phyloP scores from a whole-genome alignment of 2,329 filamentous ascomycete genomes.

The Waltergamsia citrina region DNA sequence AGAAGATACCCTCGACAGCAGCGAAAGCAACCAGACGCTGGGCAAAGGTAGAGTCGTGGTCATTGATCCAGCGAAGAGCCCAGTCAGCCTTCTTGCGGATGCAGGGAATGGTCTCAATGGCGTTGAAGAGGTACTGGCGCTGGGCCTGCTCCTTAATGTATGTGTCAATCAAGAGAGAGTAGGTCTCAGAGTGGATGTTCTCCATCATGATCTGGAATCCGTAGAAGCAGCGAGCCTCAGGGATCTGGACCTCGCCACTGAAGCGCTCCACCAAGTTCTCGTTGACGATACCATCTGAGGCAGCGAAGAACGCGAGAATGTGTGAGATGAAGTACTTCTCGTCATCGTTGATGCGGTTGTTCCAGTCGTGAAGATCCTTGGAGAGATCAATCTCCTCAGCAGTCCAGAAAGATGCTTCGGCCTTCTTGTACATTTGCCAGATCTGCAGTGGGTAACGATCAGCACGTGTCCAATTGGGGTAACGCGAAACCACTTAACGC shows the following conservation, averaged over 20 bases:
- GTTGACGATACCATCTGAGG: conserved; percentile 98
- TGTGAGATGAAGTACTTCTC: conserved; percentile 98
- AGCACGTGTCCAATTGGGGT: conserved; percentile 15
- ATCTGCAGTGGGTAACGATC: conserved; percentile 53
- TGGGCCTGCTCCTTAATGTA: conserved; percentile 98
- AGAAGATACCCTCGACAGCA: conserved; percentile 98
- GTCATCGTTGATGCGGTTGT: conserved; percentile 92
- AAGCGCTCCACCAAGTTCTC: conserved; percentile 98
- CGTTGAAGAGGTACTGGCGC: conserved; percentile 91
- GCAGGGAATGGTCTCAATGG: conserved; percentile 97
- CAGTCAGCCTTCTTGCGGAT: conserved; percentile 99
- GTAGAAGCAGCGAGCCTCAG: conserved; percentile 98
- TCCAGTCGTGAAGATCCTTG: conserved; percentile 99
- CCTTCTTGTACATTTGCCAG: conserved; percentile 99
- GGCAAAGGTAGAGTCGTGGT: conserved; percentile 89
- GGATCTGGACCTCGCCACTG: conserved; percentile 92
- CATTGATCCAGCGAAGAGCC: conserved; percentile 90
- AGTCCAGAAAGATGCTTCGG: conserved; percentile 99
- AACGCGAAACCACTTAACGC: conserved; percentile 54
- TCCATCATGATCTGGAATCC: conserved; percentile 99
- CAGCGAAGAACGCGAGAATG: conserved; percentile 97
- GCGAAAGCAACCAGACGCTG: conserved; percentile 95
- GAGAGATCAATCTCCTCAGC: conserved; percentile 98
- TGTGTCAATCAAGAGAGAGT: conserved; percentile 97
- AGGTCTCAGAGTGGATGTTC: conserved; percentile 99